These are phyloP conservation scores for Phlebiopsis flavidoalba DNA, from an alignment of 768 basidiomycete genomes.

Conservation along the genomic window DNA sequence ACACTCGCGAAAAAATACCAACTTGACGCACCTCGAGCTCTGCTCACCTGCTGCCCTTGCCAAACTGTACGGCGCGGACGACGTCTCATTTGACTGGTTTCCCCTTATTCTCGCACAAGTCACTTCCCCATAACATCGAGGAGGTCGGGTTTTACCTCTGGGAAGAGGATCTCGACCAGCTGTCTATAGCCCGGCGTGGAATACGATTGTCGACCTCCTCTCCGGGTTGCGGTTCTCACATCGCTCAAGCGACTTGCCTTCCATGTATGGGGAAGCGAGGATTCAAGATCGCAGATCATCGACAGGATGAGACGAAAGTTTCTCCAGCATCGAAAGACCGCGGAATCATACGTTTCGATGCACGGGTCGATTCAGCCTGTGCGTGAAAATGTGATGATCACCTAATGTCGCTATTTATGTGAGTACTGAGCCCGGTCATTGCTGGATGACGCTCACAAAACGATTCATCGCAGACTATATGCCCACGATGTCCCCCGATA, in stretches of 20 bases:
- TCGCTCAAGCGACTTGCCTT: slow-evolving; percentile 5
- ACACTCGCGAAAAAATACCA: neutral
- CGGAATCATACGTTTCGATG: slow-evolving; percentile 9
- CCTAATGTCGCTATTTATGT: neutral
- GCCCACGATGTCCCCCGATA: neutral
- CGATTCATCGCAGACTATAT: no score
- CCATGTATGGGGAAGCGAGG: slow-evolving; percentile 10
- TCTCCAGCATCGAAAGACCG: slow-evolving; percentile 2
- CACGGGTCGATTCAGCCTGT: slow-evolving; percentile 7
- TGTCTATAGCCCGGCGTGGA: slow-evolving; percentile 3
- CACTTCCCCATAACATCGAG: slow-evolving; percentile 6
- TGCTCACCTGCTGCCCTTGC: slow-evolving; percentile 13
- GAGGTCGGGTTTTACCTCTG: slow-evolving; percentile 12
- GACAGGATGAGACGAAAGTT: slow-evolving; percentile 2
- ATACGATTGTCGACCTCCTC: slow-evolving; percentile 3
- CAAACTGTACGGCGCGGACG: slow-evolving; percentile 9
- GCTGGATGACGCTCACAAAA: no score
- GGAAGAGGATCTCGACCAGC: slow-evolving; percentile 7
- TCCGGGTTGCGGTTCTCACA: neutral
- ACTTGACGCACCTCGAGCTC: slow-evolving; percentile 9
- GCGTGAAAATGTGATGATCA: neutral
- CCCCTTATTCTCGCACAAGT: slow-evolving; percentile 9
- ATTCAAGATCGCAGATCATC: neutral
- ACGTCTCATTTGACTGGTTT: slow-evolving; percentile 12
- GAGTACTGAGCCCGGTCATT: no score